Base-by-base conservation (phyloP, 306 rosid species). In the Comarum palustre region DNA sequence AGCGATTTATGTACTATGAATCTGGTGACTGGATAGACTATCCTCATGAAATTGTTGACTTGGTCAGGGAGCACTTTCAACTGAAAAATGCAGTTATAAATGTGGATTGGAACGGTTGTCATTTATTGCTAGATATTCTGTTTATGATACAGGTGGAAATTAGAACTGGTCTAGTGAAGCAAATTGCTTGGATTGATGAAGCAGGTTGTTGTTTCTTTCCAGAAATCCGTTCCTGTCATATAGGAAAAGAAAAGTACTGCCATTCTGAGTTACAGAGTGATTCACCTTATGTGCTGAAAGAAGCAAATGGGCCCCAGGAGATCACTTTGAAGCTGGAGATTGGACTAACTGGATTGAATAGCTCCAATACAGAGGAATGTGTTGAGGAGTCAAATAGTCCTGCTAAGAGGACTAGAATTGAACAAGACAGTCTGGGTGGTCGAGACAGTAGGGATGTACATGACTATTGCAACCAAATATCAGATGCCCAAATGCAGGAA, bases 131-230 rank as follows among this genome's bases (percentile, higher is more conserved):
- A 20, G 84, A 80, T 80, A 54, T 74, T 66, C 32, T 75, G 70
- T 68, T 46, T 59, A 80, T 76, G 84, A 47, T 80, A 24, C 77
- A 60, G 46, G 27, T 71, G 67, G 84, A 80, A 22, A 20, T 76
- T 31, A 31, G 72, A 66, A 80, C 75, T 5, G 80, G 71, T 29
- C 29, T 48, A n/a, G 55, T 45, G 41, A 59, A 76, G 46, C 59
- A 51, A 45, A 58, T 80, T 71, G 84, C 80, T 47, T 80, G 84
- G 84, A 71, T 75, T 57, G 80, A 80, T 66, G 84, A 80, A 54
- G 71, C 61, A 25, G 80, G 78, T 52, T 29, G 32, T 10, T 76
- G 80, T 48, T 80, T 80, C 77, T 76, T 80, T 58, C 80, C 81
- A 13, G 77, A 71, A 76, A 16, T 71, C 36, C 51, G 55, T 46